Base-by-base conservation (phyloP, 176 grass and related monocot genomes). In the Pharus latifolius region DNA sequence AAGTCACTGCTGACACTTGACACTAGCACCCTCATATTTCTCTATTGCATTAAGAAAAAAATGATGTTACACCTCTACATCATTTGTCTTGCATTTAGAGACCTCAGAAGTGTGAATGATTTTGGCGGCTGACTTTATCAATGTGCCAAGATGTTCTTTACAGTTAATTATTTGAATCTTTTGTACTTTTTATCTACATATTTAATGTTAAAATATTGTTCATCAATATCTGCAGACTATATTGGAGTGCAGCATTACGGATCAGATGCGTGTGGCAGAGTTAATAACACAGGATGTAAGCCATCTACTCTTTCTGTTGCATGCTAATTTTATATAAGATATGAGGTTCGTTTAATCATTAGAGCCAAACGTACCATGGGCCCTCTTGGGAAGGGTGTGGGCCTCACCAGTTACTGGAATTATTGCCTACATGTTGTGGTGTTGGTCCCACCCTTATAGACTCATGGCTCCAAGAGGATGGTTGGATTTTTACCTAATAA, bases 201-300 rank as follows among this genome's bases (percentile, higher is more conserved):
- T 48, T 51, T 19, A 57, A 46, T 72, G 35, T 57, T 30, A 23
- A 40, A 74, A 38, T 69, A 76, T 33, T 1, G 56, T 38, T 76
- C 15, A 49, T 61, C 2, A 74, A 74, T 76, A 69, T 70, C 13
- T 89, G 75, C 79, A 99, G 96, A 99, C 84, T 60, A 80, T 99
- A 81, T 67, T 86, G 60, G 96, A 99, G 69, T 88, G 90, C 64
- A 83, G 83, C 64, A 91, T 99, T 88, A 82, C 87, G 45, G 96
- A 99, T 86, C 96, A 99, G 74, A 91, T 95, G 76, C 90, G 65
- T 11, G 90, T 99, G 61, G 84, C 87, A 61, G 96, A 99, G 79
- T 86, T 99, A 73, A 94, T 99, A 76, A 64, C 65, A 48, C 91
- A 99, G 84, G 96, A 99, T 91, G 96, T 99, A 86, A 86, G 90